These are phyloP conservation scores for Halteria grandinella DNA, from an alignment of 73 alveolate species.

Conservation along the genomic window DNA sequence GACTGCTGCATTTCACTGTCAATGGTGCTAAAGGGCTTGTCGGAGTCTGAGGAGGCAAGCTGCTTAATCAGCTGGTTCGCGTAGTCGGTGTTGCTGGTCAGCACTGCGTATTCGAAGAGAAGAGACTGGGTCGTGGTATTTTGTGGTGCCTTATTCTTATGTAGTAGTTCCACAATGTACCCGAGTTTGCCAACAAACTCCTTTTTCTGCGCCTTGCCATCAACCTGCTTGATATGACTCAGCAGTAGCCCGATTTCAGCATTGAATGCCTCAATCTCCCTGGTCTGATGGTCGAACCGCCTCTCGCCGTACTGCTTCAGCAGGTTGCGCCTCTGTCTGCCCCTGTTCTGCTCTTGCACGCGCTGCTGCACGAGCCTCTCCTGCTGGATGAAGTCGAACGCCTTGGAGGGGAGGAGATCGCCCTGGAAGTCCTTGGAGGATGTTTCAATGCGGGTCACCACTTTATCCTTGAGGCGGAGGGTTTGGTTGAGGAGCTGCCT, in stretches of 20 bases:
- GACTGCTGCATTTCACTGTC: neutral
- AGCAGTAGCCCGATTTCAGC: neutral
- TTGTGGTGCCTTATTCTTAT: neutral
- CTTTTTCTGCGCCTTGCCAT: neutral
- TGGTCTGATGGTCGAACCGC: too few relatives aligned
- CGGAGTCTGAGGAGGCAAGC: neutral
- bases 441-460: too few relatives aligned
- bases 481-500: too few relatives aligned
- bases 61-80: neutral
- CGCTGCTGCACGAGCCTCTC: too few relatives aligned
- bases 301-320: too few relatives aligned
- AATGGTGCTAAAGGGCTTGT: neutral
- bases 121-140: neutral
- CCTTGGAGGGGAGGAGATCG: too few relatives aligned
- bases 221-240: neutral
- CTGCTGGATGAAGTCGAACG: too few relatives aligned
- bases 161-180: neutral
- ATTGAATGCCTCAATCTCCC: neutral
- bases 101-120: slow-evolving; percentile 36
- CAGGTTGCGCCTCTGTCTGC: too few relatives aligned
- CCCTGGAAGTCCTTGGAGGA: too few relatives aligned
- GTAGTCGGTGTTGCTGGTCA: neutral
- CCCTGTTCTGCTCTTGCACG: too few relatives aligned
- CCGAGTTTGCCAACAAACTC: neutral
- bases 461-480: too few relatives aligned